Conservation (phyloP, 768 basidiomycete species). For the Clavulina sp. region DNA sequence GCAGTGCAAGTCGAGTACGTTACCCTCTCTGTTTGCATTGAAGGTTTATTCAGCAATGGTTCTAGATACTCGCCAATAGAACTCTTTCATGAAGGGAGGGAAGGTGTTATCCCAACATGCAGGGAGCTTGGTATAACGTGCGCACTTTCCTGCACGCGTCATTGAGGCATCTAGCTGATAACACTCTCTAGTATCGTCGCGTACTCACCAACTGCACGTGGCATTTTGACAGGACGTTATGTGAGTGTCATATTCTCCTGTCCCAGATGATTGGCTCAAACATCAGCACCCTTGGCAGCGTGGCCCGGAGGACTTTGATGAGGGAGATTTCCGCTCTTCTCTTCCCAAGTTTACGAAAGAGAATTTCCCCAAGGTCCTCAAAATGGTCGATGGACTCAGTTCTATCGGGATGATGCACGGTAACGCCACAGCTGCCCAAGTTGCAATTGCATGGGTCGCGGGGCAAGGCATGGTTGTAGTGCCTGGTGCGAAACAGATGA, state of each 20-base stretch:
- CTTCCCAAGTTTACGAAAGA: slow-evolving; percentile 5
- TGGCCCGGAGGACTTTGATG: slow-evolving; percentile 2
- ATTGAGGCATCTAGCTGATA: not conserved
- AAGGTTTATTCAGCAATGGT: no score
- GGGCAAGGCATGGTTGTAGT: slow-evolving; percentile 9
- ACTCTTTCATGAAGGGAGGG: slow-evolving; percentile 6
- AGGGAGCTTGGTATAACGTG: slow-evolving; percentile 23
- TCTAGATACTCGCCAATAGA: slow-evolving; percentile 12
- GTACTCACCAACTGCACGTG: slow-evolving; percentile 35
- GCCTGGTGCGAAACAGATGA: not conserved
- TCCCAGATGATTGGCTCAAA: not conserved
- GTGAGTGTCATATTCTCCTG: slow-evolving; percentile 17
- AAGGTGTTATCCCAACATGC: slow-evolving; percentile 12
- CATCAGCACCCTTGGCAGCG: not conserved
- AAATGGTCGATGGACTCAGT: slow-evolving; percentile 10
- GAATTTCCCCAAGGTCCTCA: slow-evolving; percentile 12
- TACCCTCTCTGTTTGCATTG: not conserved
- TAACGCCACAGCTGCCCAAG: slow-evolving; percentile 11
- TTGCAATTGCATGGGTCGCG: slow-evolving; percentile 14
- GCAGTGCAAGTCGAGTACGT: slow-evolving; percentile 7
- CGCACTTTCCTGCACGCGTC: not conserved
- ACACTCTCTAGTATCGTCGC: slow-evolving; percentile 23
- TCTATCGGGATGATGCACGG: slow-evolving; percentile 10
- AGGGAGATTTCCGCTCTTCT: slow-evolving; percentile 5
- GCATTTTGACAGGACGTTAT: slow-evolving; percentile 30